Evolutionary conservation across 164 flowering plant genomes (phyloP).

Genomic region (Magnolia sinica): DNA sequence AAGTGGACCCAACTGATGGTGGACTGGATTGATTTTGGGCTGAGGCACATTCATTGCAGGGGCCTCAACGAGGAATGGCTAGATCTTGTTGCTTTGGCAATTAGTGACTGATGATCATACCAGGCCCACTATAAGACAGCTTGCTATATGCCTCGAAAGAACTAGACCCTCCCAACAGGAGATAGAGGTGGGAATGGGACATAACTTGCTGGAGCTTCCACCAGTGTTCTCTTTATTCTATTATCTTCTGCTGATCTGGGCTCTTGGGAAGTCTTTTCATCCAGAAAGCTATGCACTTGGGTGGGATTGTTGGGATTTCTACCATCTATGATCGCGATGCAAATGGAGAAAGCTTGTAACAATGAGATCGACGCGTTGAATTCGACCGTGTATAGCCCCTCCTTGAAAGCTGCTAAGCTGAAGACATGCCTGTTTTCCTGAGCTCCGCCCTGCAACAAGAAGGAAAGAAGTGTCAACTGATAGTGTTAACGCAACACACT

Average conservation of each 20-base stretch:
- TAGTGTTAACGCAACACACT: background rate
- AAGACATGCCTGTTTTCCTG: slow-evolving; percentile 39
- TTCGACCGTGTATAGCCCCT: slow-evolving; percentile 54
- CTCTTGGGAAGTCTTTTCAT: slow-evolving; percentile 22
- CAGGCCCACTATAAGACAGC: background rate
- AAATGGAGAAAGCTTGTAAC: slow-evolving; percentile 75
- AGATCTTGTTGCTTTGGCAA: background rate
- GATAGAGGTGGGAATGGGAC: slow-evolving; percentile 62
- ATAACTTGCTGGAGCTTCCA: slow-evolving; percentile 28
- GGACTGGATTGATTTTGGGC: background rate
- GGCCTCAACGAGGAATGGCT: too few relatives aligned
- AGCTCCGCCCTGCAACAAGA: slow-evolving; percentile 43
- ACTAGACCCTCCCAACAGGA: slow-evolving; percentile 69
- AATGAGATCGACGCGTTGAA: slow-evolving; percentile 51
- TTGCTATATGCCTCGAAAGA: background rate
- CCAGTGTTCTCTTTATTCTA: slow-evolving; percentile 13
- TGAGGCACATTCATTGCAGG: background rate
- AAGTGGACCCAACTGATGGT: background rate
- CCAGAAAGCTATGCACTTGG: slow-evolving; percentile 15
- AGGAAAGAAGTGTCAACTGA: background rate
- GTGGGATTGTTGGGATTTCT: slow-evolving; percentile 24
- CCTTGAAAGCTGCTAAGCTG: slow-evolving; percentile 43
- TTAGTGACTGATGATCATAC: background rate
- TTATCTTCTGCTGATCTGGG: slow-evolving; percentile 10
- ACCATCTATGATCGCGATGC: slow-evolving; percentile 49